Percentiles rank a stretch among this genome's conserved stretches.
Conservation (phyloP, 2,329 filamentous ascomycete genomes). For the Venturia oleaginea region DNA sequence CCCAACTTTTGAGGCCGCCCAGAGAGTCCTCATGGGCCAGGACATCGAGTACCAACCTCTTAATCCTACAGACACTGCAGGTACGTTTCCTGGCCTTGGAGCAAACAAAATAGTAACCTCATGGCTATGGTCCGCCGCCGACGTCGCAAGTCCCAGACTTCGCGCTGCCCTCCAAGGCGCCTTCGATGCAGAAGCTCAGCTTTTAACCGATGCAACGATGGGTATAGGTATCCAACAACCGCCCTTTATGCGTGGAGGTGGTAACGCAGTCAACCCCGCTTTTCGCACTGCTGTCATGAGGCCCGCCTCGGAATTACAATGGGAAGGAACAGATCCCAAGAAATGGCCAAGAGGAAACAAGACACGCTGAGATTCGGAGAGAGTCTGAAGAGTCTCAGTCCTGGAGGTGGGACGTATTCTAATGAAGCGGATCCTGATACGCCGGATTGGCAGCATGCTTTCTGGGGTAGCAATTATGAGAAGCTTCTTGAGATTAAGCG, state of each 20-base stretch:
- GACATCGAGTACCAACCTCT: not conserved
- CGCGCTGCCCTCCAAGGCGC: conserved; percentile 6
- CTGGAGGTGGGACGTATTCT: conserved; percentile 1
- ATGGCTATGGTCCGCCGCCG: conserved; percentile 10
- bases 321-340: conserved; percentile 13
- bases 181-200: not conserved
- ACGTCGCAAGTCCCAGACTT: conserved; percentile 8
- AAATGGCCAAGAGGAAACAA: conserved; percentile 3
- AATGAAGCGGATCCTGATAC: conserved; percentile 13
- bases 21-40: not conserved
- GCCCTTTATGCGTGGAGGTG: conserved; percentile 9
- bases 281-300: conserved; percentile 17
- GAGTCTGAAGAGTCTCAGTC: conserved; percentile 4
- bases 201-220: conserved; percentile 6
- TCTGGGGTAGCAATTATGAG: conserved; percentile 14
- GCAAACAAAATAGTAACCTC: conserved; percentile 5
- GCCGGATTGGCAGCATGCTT: conserved; percentile 14
- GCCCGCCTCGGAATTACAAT: conserved; percentile 19
- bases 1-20: conserved; percentile 3
- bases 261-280: conserved; percentile 18
- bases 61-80: not conserved
- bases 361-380: not conserved
- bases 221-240: conserved; percentile 10
- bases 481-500: conserved; percentile 13
- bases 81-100: conserved; percentile 9